Evolutionary conservation across 2,329 filamentous ascomycete genomes (phyloP).

Genomic region (Fusarium circinatum): DNA sequence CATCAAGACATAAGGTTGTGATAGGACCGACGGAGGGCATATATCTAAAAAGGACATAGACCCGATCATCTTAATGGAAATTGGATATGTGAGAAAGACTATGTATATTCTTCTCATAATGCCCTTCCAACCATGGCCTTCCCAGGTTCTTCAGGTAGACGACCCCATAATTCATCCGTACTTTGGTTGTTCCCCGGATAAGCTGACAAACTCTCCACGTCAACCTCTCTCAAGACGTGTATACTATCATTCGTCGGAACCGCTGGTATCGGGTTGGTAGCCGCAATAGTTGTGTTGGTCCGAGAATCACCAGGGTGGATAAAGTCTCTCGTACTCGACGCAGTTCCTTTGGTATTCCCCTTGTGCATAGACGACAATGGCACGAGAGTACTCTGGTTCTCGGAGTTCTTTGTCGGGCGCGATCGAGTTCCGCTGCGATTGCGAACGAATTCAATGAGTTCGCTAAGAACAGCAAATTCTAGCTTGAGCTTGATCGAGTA

Average conservation of each 20-base stretch:
- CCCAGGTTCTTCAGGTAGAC: neutral
- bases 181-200: conserved; percentile 12
- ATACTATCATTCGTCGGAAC: conserved; percentile 2
- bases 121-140: neutral
- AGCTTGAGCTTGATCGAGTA: conserved; percentile 53
- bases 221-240: conserved; percentile 19
- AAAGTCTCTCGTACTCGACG: neutral
- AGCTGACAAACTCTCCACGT: conserved; percentile 20
- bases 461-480: conserved; percentile 50
- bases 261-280: neutral
- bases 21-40: neutral
- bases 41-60: neutral
- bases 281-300: neutral
- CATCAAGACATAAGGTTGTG: too few relatives aligned
- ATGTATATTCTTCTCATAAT: neutral
- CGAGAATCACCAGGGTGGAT: neutral
- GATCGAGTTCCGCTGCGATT: conserved; percentile 12
- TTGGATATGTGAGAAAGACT: neutral
- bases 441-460: conserved; percentile 49
- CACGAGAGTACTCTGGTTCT: neutral
- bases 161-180: conserved; percentile 21
- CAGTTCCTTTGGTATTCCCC: neutral
- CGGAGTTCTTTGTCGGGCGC: neutral
- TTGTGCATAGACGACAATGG: conserved; percentile 10
- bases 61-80: neutral